Base-by-base conservation (phyloP, 202 grass and related monocot genomes). In the Musa balbisiana region DNA sequence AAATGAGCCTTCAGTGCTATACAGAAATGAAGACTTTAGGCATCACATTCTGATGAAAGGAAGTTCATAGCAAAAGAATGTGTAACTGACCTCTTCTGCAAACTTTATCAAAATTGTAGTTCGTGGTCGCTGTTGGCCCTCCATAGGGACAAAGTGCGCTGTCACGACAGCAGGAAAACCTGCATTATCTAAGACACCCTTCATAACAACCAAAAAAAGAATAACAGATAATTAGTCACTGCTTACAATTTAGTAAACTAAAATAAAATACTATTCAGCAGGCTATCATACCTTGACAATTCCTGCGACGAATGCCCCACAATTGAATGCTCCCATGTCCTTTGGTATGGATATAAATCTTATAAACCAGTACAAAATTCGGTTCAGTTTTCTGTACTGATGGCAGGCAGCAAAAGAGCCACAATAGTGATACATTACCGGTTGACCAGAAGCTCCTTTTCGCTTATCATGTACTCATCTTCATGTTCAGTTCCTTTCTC, bases 391-490 rank as follows among this genome's bases (percentile, higher is more conserved):
- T 68, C 23, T 8, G 33, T 20, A 43, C 2, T 8, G 49, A 15
- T 17, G 43, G 14, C 12, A 43, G 12, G 20, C 14, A 43, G 33
- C 6, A 68, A 43, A 1, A 68, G 9, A 43, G 6, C 11, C 11
- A 14, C 26, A 67, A 43, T 1, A 8, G 0, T 59, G 23, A 76
- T 62, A 8, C 1, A 26, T 17, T 83, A 96, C 92, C 92, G 76
- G 70, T 96, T 96, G 76, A 92, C 92, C 83, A 96, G 87, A 80
- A 92, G 87, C 79, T 92, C 92, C 68, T 96, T 97, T 83, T 97
- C 94, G 80, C 94, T 97, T 58, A 97, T 97, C 94, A 97, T 97
- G 83, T 97, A 97, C 64, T 97, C 94, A 80, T 97, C 94, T 83
- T 97, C 90, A 83, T 97, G 84, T 83, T 97, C 94, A 67, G 94